Conservation (phyloP, 1,139 yeast species). For the Taphrina populina region DNA sequence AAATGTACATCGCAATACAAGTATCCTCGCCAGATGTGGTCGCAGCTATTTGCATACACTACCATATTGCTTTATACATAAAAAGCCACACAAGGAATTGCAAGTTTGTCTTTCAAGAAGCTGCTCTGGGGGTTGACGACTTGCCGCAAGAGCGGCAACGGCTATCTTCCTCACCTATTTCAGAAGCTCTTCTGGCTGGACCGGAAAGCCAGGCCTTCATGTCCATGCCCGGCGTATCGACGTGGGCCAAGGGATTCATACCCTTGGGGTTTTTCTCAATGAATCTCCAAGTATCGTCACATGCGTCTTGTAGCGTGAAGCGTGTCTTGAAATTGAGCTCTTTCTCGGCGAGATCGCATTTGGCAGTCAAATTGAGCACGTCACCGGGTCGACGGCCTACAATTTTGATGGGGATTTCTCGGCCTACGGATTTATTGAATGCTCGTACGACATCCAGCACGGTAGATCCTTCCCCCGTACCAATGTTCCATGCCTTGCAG, state of each 20-base stretch:
- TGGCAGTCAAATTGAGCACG: constrained; percentile 72
- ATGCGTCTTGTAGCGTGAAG: constrained; percentile 60
- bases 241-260: constrained; percentile 29
- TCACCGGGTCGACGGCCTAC: constrained; percentile 74
- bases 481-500: constrained; percentile 77
- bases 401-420: constrained; percentile 63
- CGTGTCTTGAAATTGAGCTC: constrained; percentile 69
- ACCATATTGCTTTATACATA: too few relatives aligned
- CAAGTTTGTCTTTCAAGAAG: too few relatives aligned
- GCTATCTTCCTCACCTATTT: constrained; percentile 27
- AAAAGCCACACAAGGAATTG: too few relatives aligned
- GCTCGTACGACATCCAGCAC: constrained; percentile 71
- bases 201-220: constrained; percentile 7
- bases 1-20: too few relatives aligned
- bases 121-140: background rate
- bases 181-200: constrained; percentile 1
- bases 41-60: too few relatives aligned
- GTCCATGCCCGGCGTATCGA: constrained; percentile 27
- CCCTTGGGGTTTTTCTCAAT: constrained; percentile 59
- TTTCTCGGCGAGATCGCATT: constrained; percentile 62
- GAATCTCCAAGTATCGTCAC: constrained; percentile 78
- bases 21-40: too few relatives aligned
- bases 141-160: constrained; percentile 24
- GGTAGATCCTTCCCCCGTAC: constrained; percentile 76
- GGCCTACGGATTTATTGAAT: constrained; percentile 68